A percentile compares a stretch with the other conserved stretches of the same genome.
Conservation (phyloP, 1,284 basidiomycete genomes). For the Cerrena zonata region DNA sequence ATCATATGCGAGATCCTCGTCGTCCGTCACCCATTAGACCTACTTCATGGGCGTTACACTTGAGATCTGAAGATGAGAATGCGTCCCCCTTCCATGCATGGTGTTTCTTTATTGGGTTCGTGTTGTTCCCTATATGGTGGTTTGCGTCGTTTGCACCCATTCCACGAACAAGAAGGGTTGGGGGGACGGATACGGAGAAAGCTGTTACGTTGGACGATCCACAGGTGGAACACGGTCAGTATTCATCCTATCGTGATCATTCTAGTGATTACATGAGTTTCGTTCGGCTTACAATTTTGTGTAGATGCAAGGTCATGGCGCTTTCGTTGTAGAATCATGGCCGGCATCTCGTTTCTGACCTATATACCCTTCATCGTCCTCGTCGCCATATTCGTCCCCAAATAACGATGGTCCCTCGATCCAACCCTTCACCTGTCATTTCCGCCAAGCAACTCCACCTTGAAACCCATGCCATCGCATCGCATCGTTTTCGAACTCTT, state of each 20-base stretch:
- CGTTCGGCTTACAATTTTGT: slow-evolving; percentile 5
- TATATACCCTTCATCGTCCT: slow-evolving; percentile 73
- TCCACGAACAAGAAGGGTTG: slow-evolving; percentile 56
- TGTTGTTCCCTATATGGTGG: slow-evolving; percentile 76
- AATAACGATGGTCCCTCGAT: slow-evolving; percentile 6
- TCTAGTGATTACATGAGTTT: not conserved
- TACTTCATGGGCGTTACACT: slow-evolving; percentile 56
- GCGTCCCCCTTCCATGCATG: slow-evolving; percentile 67
- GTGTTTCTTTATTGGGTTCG: slow-evolving; percentile 70
- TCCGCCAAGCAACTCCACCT: not conserved
- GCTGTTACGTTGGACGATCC: slow-evolving; percentile 70
- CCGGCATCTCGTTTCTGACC: slow-evolving; percentile 59
- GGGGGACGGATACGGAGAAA: slow-evolving; percentile 57
- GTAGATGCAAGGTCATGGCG: slow-evolving; percentile 69
- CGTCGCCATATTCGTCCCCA: slow-evolving; percentile 56
- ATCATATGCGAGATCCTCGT: slow-evolving; percentile 74
- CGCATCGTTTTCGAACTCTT: not conserved
- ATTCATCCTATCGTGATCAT: slow-evolving; percentile 2
- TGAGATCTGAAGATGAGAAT: slow-evolving; percentile 46
- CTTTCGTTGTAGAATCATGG: slow-evolving; percentile 65
- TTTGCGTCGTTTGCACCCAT: slow-evolving; percentile 54
- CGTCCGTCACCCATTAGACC: slow-evolving; percentile 51
- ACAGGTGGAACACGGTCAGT: slow-evolving; percentile 68
- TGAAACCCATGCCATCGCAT: not conserved
- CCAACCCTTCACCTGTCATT: not conserved